Percentiles rank a stretch among this genome's conserved stretches.
Conservation (phyloP, 164 flowering plant genomes). For the Saururus chinensis region DNA sequence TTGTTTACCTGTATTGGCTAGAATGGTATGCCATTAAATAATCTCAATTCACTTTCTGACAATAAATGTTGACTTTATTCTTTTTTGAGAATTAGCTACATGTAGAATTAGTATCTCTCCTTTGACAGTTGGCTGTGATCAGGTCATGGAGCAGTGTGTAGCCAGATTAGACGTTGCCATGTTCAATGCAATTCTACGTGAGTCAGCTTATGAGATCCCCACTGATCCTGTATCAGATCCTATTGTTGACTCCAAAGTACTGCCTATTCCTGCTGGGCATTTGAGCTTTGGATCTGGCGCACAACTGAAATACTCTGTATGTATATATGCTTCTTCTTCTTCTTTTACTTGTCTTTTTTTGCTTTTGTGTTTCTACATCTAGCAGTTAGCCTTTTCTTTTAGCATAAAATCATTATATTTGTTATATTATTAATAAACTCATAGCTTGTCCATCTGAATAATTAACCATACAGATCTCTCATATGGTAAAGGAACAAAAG, state of each 20-base stretch:
- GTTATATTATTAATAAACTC: no score
- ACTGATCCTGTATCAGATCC: constrained; percentile 99
- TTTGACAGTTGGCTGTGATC: background rate
- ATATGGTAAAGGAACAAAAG: no score
- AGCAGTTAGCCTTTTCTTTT: background rate
- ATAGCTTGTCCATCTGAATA: no score
- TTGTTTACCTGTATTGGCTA: constrained; percentile 84
- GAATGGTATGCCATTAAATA: constrained; percentile 39
- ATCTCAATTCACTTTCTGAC: background rate
- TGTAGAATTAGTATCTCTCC: background rate
- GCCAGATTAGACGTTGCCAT: constrained; percentile 93
- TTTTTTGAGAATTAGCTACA: no score
- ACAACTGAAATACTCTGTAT: constrained; percentile 89
- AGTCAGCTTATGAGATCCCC: constrained; percentile 90
- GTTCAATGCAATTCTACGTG: constrained; percentile 98
- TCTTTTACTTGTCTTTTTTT: no score
- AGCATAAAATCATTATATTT: background rate
- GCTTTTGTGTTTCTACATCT: background rate
- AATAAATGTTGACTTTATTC: background rate
- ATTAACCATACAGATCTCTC: no score
- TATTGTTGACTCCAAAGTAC: constrained; percentile 75
- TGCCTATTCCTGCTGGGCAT: constrained; percentile 97
- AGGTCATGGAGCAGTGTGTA: constrained; percentile 95
- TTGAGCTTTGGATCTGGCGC: constrained; percentile 99
- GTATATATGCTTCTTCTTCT: constrained; percentile 11